Percentiles rank a stretch among this genome's conserved stretches.
These are phyloP conservation scores for Argentina anserina DNA, from an alignment of 306 rosid species.

Conservation along the genomic window DNA sequence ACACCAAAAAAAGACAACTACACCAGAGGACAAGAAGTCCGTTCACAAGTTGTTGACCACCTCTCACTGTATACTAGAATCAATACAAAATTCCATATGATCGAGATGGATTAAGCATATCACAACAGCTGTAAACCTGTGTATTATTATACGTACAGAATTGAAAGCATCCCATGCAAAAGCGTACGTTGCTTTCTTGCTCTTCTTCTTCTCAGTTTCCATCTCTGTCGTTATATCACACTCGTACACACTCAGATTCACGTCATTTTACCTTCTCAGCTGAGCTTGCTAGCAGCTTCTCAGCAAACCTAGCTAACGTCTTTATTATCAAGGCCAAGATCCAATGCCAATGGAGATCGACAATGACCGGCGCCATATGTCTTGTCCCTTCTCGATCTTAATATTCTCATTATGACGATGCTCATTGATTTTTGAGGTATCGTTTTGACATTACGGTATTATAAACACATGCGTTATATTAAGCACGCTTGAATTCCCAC, in stretches of 20 bases:
- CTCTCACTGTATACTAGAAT: background rate
- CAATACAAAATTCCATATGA: background rate
- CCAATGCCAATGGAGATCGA: background rate
- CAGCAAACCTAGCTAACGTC: background rate
- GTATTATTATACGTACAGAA: background rate
- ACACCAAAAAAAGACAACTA: background rate
- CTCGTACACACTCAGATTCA: background rate
- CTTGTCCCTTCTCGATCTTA: background rate
- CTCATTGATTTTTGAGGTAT: background rate
- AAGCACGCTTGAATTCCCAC: background rate
- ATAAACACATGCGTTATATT: background rate
- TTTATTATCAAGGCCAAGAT: background rate
- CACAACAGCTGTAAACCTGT: background rate
- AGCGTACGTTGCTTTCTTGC: background rate
- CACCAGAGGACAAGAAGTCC: background rate
- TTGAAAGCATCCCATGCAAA: slow-evolving; percentile 8
- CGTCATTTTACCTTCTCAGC: background rate
- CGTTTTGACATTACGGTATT: background rate
- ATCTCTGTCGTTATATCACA: background rate
- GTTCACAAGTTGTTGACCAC: background rate
- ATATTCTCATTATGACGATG: background rate
- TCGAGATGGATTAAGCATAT: background rate
- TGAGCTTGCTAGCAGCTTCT: background rate
- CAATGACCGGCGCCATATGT: background rate
- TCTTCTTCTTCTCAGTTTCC: background rate